Evolutionary conservation across 305 asterid genomes (phyloP).

Genomic region (Fraxinus ornus): DNA sequence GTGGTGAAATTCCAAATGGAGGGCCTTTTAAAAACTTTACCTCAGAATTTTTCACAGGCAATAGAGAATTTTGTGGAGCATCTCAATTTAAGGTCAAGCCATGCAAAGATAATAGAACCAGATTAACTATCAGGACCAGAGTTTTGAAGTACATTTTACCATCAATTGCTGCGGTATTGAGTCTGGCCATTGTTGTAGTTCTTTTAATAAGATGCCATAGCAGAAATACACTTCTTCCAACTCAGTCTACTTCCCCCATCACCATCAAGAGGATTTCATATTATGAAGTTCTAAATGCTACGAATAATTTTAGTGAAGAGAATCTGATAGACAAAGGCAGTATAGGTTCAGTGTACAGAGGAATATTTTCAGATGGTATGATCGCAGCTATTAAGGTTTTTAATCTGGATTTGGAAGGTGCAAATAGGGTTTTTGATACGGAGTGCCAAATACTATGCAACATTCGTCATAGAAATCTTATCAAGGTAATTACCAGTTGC

Average conservation of each 20-base stretch:
- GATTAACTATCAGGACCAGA: neutral
- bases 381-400: too few species aligned
- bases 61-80: too few species aligned
- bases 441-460: too few species aligned
- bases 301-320: neutral
- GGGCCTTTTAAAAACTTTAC: too few species aligned
- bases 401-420: too few species aligned
- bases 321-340: neutral
- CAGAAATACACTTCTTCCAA: neutral
- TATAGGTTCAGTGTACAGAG: neutral
- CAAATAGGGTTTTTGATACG: too few species aligned
- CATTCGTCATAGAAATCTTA: too few species aligned
- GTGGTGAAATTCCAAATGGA: too few species aligned
- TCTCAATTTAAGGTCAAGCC: slow-evolving; percentile 17
- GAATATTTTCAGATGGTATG: too few species aligned
- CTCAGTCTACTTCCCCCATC: neutral
- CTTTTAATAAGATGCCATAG: neutral
- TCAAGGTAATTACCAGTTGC: too few species aligned
- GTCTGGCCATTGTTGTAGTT: neutral
- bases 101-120: neutral
- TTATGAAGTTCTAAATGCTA: slow-evolving; percentile 18
- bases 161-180: neutral
- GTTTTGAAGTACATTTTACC: neutral
- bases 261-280: slow-evolving; percentile 19
- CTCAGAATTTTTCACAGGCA: too few species aligned